Percentiles rank a stretch among this genome's conserved stretches.
These are phyloP conservation scores for Epicoccum sorghinum DNA, from an alignment of 2,329 filamentous ascomycete species.

Conservation along the genomic window DNA sequence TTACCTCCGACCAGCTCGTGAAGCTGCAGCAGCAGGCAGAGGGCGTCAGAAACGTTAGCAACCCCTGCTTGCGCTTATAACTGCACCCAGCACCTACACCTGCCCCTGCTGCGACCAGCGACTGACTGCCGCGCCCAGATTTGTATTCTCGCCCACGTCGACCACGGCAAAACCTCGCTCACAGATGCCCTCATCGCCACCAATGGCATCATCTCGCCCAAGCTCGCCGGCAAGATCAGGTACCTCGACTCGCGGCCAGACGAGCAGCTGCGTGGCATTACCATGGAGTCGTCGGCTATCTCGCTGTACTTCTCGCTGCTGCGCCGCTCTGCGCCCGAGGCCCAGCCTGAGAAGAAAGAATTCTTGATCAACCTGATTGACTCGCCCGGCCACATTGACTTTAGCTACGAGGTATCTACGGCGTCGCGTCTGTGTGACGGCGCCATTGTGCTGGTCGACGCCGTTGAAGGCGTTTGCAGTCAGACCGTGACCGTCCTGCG, in stretches of 20 bases:
- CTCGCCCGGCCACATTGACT: constrained; percentile 97
- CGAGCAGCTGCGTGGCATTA: constrained; percentile 94
- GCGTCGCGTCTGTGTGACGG: constrained; percentile 94
- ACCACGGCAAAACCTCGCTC: constrained; percentile 97
- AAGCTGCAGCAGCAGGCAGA: constrained; percentile 85
- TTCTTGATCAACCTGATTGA: constrained; percentile 98
- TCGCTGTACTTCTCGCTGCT: constrained; percentile 95
- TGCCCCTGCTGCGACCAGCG: background rate
- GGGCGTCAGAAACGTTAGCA: constrained; percentile 84
- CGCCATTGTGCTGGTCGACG: constrained; percentile 91
- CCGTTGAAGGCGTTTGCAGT: constrained; percentile 96
- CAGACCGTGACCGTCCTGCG: constrained; percentile 96
- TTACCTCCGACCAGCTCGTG: constrained; percentile 87
- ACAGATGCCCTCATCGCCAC: constrained; percentile 96
- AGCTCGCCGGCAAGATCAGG: constrained; percentile 95
- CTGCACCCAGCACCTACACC: background rate
- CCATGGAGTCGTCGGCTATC: constrained; percentile 99
- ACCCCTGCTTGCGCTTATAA: constrained; percentile 27
- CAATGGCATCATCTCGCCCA: constrained; percentile 98
- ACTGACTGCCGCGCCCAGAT: constrained; percentile 58
- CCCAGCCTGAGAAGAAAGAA: constrained; percentile 75
- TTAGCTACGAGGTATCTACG: constrained; percentile 96
- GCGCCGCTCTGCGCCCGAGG: constrained; percentile 71
- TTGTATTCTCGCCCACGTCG: constrained; percentile 94
- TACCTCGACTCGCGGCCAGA: constrained; percentile 96